phyloP scores from a whole-genome alignment of 805 yeast genomes.

The Starmerella etchellsii region DNA sequence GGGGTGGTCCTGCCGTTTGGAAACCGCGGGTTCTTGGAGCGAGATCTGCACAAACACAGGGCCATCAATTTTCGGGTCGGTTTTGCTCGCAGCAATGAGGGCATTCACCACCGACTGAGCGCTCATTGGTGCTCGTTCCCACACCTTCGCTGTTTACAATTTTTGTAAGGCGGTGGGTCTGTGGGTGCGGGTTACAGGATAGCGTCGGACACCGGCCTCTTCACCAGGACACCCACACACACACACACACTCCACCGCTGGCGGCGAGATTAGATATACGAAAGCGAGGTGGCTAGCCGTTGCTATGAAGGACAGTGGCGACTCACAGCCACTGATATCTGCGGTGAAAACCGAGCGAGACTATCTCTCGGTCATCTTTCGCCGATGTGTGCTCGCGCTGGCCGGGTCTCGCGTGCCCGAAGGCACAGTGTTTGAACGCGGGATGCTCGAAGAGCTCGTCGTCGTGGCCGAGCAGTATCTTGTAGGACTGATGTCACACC shows the following conservation, averaged over 20 bases:
- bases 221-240: too few species aligned
- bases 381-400: slow-evolving; percentile 23
- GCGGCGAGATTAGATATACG: too few species aligned
- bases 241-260: too few species aligned
- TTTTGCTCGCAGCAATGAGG: slow-evolving; percentile 12
- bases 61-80: slow-evolving; percentile 15
- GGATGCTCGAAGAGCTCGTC: slow-evolving; percentile 24
- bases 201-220: too few species aligned
- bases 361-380: slow-evolving; percentile 20
- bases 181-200: too few species aligned
- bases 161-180: too few species aligned
- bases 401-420: slow-evolving; percentile 14
- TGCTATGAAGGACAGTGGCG: too few species aligned
- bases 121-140: background rate
- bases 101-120: slow-evolving; percentile 6
- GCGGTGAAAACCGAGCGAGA: too few species aligned
- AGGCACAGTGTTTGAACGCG: slow-evolving; percentile 15
- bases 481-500: slow-evolving; percentile 20
- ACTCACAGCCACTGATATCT: too few species aligned
- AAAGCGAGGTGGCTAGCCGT: too few species aligned
- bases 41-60: slow-evolving; percentile 17
- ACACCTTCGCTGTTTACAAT: too few species aligned
- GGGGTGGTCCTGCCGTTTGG: slow-evolving; percentile 15
- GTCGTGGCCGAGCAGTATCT: slow-evolving; percentile 27
- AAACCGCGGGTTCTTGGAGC: slow-evolving; percentile 11